These are phyloP conservation scores for Guadua angustifolia DNA, from an alignment of 176 grass and related monocot species.

Conservation along the genomic window DNA sequence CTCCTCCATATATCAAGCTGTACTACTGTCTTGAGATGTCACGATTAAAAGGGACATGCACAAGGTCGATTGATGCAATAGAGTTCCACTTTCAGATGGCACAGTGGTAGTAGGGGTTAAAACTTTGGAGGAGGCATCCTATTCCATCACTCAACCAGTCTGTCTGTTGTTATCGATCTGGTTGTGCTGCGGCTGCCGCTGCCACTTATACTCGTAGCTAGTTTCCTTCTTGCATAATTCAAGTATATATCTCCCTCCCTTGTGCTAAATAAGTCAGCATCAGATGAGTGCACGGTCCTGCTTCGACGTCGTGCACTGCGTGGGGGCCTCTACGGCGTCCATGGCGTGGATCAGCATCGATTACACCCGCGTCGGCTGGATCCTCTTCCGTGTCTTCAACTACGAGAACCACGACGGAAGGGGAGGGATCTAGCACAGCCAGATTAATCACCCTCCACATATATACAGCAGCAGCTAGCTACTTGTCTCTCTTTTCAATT, in stretches of 20 bases:
- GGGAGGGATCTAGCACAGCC: constrained; percentile 46
- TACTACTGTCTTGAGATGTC: no score
- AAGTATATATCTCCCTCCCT: no score
- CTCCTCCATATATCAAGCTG: no score
- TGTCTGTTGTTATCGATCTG: not conserved
- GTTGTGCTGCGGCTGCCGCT: not conserved
- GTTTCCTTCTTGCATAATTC: no score
- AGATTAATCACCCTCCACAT: not conserved
- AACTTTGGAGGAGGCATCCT: not conserved
- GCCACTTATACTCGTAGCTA: not conserved
- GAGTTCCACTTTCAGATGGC: not conserved
- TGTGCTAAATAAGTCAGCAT: not conserved
- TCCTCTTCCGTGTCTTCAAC: constrained; percentile 56
- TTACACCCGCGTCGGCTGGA: constrained; percentile 49
- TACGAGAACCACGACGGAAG: constrained; percentile 31
- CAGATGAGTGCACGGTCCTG: constrained; percentile 55
- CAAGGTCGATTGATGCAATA: no score
- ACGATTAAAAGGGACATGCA: no score
- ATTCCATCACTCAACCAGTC: constrained; percentile 47
- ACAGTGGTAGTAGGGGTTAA: not conserved
- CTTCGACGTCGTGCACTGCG: not conserved
- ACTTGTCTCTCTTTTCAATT: not conserved
- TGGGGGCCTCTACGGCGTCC: constrained; percentile 29
- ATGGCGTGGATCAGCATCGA: constrained; percentile 61
- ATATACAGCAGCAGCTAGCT: not conserved